Evolutionary conservation across 2,329 filamentous ascomycete species (phyloP), one percentile per base, ranked within the genome.

Genomic region (Trichophyton rubrum): DNA sequence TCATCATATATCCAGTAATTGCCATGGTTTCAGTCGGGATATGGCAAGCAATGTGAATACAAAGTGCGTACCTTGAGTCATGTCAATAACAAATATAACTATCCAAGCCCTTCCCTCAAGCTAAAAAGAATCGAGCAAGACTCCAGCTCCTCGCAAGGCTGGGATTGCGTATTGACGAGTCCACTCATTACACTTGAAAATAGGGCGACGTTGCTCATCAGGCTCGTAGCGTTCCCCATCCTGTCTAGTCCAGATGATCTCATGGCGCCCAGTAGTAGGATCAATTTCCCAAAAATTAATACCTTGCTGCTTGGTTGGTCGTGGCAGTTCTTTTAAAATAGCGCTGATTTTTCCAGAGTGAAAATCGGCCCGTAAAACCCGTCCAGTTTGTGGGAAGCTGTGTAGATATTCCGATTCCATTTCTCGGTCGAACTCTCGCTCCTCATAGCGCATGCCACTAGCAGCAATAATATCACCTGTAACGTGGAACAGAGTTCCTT

Each of bases 161-260:
- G 63, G 61, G 56, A 62, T 57, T 55, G 63, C 63, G 33, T 59
- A 20, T 20, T 60, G 58, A 53, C 62, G 24, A 20, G 41, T 59
- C 63, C 63, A 64, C 61, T 64, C 63, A 53, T 63, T 64, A 24
- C 63, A 62, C 43, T 64, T 64, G 61, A 64, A 62, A n/a, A 62
- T 22, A 17, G 63, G 61, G 22, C 51, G 58, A 30, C 30, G 63
- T 59, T 59, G 20, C 51, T 64, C 63, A 17, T 30, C 60, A 30
- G 63, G 59, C 56, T 38, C 60, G 24, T 64, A 64, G 35, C 51
- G 59, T 13, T 64, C 61, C 20, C 63, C 61, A 59, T 63, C 40
- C 60, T 62, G 15, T 58, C 53, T 63, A 4, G 58, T 62, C 63
- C 63, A 63, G 58, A 61, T 64, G 7, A 61, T 61, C n/a, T 63